phyloP scores from a whole-genome alignment of 495 filamentous ascomycete species.

The Aspergillus cavernicola region DNA sequence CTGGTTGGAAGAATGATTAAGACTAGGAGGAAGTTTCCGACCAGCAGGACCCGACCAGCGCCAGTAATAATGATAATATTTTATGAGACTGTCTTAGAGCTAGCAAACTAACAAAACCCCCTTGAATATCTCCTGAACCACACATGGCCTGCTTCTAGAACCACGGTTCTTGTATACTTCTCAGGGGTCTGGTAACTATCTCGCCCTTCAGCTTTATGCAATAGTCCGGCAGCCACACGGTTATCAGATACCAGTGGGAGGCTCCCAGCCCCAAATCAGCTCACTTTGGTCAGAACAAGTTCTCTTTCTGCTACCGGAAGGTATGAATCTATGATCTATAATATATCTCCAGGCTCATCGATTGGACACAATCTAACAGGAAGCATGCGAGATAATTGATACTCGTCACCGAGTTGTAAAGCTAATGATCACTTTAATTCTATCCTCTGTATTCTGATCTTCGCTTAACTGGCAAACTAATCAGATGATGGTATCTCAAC shows the following conservation, averaged over 20 bases:
- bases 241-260: neutral
- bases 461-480: neutral
- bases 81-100: neutral
- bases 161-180: neutral
- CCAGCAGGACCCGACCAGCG: neutral
- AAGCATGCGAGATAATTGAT: constrained; percentile 7
- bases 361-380: neutral
- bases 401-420: neutral
- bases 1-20: neutral
- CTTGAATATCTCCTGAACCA: neutral
- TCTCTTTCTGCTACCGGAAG: too few relatives aligned
- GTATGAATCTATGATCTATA: neutral
- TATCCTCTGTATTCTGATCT: neutral
- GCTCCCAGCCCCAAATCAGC: too few relatives aligned
- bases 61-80: neutral
- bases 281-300: too few relatives aligned
- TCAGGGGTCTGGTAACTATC: neutral
- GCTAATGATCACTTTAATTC: neutral
- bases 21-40: constrained; percentile 2
- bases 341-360: neutral
- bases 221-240: neutral
- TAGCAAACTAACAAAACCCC: neutral
- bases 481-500: constrained; percentile 13
- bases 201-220: too few relatives aligned
- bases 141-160: neutral